phyloP scores from a whole-genome alignment of 768 basidiomycete genomes.

The Lactifluus volemus region DNA sequence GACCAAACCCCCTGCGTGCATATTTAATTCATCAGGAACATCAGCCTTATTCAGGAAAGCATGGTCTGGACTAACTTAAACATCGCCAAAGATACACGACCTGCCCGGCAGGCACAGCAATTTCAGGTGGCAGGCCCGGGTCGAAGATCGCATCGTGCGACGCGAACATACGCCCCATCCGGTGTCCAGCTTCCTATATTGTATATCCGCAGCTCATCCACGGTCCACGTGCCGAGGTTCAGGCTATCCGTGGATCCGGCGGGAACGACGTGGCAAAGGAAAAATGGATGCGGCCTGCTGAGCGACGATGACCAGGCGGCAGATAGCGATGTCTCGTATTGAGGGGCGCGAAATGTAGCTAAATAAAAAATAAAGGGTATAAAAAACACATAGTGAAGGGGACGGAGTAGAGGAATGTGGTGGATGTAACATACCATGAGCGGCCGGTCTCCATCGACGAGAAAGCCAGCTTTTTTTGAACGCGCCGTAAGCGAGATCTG shows the following conservation, averaged over 20 bases:
- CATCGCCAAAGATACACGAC: too few species aligned
- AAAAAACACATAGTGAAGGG: too few species aligned
- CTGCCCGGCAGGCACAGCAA: too few species aligned
- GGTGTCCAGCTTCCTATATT: conserved; percentile 60
- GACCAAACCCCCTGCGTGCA: too few species aligned
- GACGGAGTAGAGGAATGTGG: neutral
- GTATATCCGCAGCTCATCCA: conserved; percentile 56
- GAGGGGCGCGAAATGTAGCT: conserved; percentile 33
- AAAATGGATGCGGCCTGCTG: conserved; percentile 30
- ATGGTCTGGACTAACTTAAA: too few species aligned
- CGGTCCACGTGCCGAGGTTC: conserved; percentile 44
- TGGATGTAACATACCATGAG: conserved; percentile 26
- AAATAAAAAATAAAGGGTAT: neutral
- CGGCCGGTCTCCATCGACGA: conserved; percentile 27
- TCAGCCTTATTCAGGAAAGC: too few species aligned
- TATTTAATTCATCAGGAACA: too few species aligned
- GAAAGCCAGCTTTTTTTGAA: conserved; percentile 27
- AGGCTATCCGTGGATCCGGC: conserved; percentile 23
- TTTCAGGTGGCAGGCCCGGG: neutral
- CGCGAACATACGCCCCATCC: conserved; percentile 50
- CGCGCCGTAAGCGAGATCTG: conserved; percentile 27
- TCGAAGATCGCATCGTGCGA: conserved; percentile 19
- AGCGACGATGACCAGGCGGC: conserved; percentile 18
- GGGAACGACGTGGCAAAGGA: conserved; percentile 26
- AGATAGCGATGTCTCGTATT: conserved; percentile 30